These are phyloP conservation scores for Benincasa hispida DNA, from an alignment of 306 rosid genomes.

Conservation along the genomic window DNA sequence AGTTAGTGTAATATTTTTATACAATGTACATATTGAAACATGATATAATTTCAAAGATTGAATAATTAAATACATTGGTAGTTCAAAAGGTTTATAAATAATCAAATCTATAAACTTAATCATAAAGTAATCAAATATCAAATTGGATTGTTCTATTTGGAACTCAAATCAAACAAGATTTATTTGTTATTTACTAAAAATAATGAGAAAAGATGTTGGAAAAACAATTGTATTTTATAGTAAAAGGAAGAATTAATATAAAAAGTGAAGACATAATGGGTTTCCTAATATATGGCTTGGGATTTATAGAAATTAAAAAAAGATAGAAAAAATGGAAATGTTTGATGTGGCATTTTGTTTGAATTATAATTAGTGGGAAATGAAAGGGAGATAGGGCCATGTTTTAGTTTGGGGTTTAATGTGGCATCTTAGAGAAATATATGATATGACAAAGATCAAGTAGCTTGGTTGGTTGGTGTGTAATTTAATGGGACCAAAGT, in stretches of 20 bases:
- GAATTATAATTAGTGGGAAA: background rate
- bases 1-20: no score
- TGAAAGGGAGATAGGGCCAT: background rate
- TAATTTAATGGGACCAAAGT: conserved; percentile 7
- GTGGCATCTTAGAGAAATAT: background rate
- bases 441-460: background rate
- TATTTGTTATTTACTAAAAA: background rate
- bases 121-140: background rate
- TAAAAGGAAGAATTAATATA: background rate
- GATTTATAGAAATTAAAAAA: background rate
- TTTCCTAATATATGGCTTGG: background rate
- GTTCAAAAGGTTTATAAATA: background rate
- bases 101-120: background rate
- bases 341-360: conserved; percentile 1
- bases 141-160: background rate
- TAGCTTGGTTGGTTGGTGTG: conserved; percentile 1
- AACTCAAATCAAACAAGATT: background rate
- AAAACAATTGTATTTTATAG: background rate
- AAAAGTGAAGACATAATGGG: background rate
- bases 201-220: background rate
- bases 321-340: background rate
- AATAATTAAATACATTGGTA: background rate
- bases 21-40: no score
- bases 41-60: background rate
- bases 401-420: background rate